These are phyloP conservation scores for Polytrichum commune DNA, from an alignment of 225 moss, liverwort and hornwort species.

Conservation along the genomic window DNA sequence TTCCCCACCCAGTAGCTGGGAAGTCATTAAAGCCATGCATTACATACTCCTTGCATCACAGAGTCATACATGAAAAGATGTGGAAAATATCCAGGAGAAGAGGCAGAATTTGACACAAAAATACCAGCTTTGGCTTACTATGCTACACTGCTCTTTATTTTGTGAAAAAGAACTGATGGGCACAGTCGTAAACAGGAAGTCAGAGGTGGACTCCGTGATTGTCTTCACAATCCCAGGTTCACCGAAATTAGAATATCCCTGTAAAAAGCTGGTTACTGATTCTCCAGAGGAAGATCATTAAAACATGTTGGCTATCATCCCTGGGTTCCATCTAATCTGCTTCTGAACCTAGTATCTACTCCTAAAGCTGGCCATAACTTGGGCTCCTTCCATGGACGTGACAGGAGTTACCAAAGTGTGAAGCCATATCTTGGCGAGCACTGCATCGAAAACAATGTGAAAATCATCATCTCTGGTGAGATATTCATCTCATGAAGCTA, in stretches of 20 bases:
- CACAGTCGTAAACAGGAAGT: conserved; percentile 16
- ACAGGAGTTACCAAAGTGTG: conserved; percentile 36
- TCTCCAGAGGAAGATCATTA: conserved; percentile 22
- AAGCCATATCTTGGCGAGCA: conserved; percentile 68
- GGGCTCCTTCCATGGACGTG: conserved; percentile 26
- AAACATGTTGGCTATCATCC: neutral
- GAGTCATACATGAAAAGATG: too few species aligned
- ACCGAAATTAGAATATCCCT: conserved; percentile 27
- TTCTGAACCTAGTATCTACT: conserved; percentile 22
- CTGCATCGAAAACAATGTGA: conserved; percentile 59
- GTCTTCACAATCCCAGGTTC: conserved; percentile 27
- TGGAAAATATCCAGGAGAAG: too few species aligned
- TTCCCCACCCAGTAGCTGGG: too few species aligned
- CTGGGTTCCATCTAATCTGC: too few species aligned
- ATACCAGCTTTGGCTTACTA: neutral
- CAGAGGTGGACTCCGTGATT: conserved; percentile 21
- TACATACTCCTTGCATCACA: too few species aligned
- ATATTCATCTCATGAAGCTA: too few species aligned
- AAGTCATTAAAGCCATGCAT: too few species aligned
- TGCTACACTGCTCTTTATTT: conserved; percentile 29
- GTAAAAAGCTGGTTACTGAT: conserved; percentile 21
- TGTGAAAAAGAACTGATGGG: conserved; percentile 20
- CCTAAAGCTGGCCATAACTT: conserved; percentile 43
- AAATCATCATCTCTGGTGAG: conserved; percentile 47
- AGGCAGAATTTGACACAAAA: too few species aligned